These are phyloP conservation scores for Deuterostichococcus epilithicus DNA, from an alignment of 139 green algal species.

Conservation along the genomic window DNA sequence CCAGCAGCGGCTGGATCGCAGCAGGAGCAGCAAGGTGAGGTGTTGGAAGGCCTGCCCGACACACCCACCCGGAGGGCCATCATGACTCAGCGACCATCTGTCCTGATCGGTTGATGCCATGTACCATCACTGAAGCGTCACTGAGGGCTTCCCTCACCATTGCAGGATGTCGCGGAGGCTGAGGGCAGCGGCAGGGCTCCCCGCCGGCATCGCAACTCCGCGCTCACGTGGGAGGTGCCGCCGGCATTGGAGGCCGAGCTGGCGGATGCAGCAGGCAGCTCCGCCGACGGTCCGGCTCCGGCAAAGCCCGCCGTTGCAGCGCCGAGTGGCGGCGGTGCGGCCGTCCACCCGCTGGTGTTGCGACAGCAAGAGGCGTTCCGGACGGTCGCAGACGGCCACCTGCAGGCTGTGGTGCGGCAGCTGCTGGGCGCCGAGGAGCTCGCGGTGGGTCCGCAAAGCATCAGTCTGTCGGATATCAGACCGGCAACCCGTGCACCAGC, in stretches of 20 bases:
- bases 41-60: too few relatives aligned
- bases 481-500: too few relatives aligned
- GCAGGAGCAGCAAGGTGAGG: neutral
- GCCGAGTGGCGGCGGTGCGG: neutral
- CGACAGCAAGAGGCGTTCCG: slow-evolving; percentile 14
- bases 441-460: neutral
- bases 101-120: too few relatives aligned
- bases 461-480: neutral
- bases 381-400: slow-evolving; percentile 42
- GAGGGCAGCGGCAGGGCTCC: neutral
- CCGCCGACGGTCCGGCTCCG: neutral
- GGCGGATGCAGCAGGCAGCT: neutral
- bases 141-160: too few relatives aligned
- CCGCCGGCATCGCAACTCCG: slow-evolving; percentile 3
- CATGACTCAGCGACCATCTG: too few relatives aligned
- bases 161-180: neutral
- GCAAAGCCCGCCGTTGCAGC: neutral
- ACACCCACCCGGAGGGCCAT: too few relatives aligned
- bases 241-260: slow-evolving; percentile 33
- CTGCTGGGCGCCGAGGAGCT: slow-evolving; percentile 47
- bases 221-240: slow-evolving; percentile 54
- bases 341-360: neutral
- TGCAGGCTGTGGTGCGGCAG: slow-evolving; percentile 57
- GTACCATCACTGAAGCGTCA: too few relatives aligned
- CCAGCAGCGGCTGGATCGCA: neutral